Base-by-base conservation (phyloP, 2,329 filamentous ascomycete genomes). In the Colletotrichum agaves region DNA sequence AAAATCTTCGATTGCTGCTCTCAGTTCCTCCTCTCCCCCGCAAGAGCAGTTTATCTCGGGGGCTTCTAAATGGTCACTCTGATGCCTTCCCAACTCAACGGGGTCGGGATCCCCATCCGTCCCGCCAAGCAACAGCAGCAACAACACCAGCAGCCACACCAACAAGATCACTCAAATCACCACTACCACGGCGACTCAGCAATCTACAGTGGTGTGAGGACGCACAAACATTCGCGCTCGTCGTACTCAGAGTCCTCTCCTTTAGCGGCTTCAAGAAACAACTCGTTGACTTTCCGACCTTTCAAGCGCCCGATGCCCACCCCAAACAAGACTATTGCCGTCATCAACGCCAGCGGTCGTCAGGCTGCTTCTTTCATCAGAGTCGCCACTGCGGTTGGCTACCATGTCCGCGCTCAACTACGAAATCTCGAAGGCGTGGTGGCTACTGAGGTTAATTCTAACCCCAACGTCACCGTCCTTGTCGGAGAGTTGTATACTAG, bases 331-430 rank as follows among this genome's bases (percentile, higher is more conserved):
- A 96, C 92, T 62, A 93, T 97, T 75, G 95, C 94, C 77, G 91
- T 97, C 76, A 94, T 98, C 82, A 98, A 98, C 82, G 93, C 93
- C 77, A 95, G 93, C 78, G 96, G 96, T 76, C 92, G 96, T 74
- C 96, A 99, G 84, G 94, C 95, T 71, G 95, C 95, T 66, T 98
- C 94, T 67, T 90, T 99, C 75, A 96, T 98, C 74, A 92, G 96
- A 73, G 94, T 97, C 76, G 95, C 95, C 65, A 93, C 93, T 49
- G 96, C 96, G 68, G 91, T 98, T 63, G 96, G 96, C 72, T 98
- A 96, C 84, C 89, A 91, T 78, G 95, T 99, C 64, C 92, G 93
- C 75, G 96, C 94, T 33, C 96, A 98, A 82, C 86, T 98, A 78
- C 89, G 94, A 75, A 95, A 93, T 74, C 87, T 92, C 70, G 92